Conservation (phyloP, 306 rosid species). For the Leucaena leucocephala region DNA sequence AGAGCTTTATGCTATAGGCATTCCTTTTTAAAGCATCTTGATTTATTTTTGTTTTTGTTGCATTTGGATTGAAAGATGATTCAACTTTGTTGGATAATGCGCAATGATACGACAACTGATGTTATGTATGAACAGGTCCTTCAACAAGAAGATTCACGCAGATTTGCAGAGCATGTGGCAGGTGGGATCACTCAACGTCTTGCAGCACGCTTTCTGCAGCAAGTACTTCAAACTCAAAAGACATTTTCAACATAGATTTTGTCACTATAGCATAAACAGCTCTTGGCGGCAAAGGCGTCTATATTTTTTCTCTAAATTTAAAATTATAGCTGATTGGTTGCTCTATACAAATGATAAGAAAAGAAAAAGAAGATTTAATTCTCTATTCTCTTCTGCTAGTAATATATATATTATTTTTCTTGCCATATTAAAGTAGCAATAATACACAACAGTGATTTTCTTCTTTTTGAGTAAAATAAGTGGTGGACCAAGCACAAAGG, state of each 20-base stretch:
- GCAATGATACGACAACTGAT: background rate
- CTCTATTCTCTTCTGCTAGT: background rate
- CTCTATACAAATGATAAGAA: background rate
- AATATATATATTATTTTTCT: too few species aligned
- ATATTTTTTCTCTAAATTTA: slow-evolving; percentile 2
- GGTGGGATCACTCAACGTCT: slow-evolving; percentile 90
- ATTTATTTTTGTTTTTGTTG: background rate
- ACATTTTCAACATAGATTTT: slow-evolving; percentile 48
- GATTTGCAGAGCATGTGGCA: slow-evolving; percentile 66
- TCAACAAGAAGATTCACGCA: slow-evolving; percentile 87
- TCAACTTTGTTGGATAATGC: slow-evolving; percentile 20
- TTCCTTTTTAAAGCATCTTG: background rate
- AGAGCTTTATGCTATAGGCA: too few species aligned
- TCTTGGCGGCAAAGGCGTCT: slow-evolving; percentile 30
- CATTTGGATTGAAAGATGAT: background rate
- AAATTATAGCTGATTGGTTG: background rate
- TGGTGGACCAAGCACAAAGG: too few species aligned
- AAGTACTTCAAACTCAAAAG: slow-evolving; percentile 67
- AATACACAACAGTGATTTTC: background rate
- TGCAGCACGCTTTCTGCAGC: slow-evolving; percentile 87
- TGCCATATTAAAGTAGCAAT: background rate
- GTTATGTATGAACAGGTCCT: slow-evolving; percentile 58
- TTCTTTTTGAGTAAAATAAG: background rate
- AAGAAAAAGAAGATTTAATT: background rate
- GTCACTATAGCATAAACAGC: slow-evolving; percentile 24